Evolutionary conservation across 179 eudicot genomes (phyloP), one percentile per base, ranked within the genome.

Genomic region (Beta corolliflora): DNA sequence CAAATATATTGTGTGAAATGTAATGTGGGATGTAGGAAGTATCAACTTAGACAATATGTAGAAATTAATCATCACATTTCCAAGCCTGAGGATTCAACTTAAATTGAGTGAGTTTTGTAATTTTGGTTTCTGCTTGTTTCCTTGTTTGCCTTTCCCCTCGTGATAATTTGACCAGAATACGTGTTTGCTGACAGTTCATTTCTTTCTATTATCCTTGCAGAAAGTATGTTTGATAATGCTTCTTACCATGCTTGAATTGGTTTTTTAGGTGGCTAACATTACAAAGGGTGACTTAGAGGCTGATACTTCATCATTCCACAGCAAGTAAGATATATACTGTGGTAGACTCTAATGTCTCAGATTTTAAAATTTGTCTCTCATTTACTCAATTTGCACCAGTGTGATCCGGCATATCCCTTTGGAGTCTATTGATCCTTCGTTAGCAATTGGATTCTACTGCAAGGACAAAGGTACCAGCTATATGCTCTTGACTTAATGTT

Each of bases 241-340:
- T 48, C 48, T 80, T 48, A 66, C 46, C 61, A 71, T 16, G 15
- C 29, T 71, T 68, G 13, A 41, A 36, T n/a, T 55, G 71, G 63
- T 63, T 11, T 52, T 71, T 73, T 88, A 96, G 99, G 94, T 89
- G 64, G 92, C 85, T 56, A 88, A 90, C 74, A 83, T 96, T 58
- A 86, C 78, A 76, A 85, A 71, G 76, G 93, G 89, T 60, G 84
- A 93, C 80, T 70, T 87, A 48, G 99, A 92, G 58, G 90, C 86
- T 81, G 99, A 96, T 86, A 93, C 97, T 36, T 91, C 99, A 76
- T 93, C 99, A 58, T 96, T 91, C 83, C 99, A 96, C 86, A 89
- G 93, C 99, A 91, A 87, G 99, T 91, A 90, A 88, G 91, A 45
- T 21, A 73, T 83, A 65, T 60, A 23, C 55, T 53, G 70, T 14